Percentiles rank a stretch among this genome's conserved stretches.
phyloP scores from a whole-genome alignment of 2,329 filamentous ascomycete species.

The Juglanconis oblonga region DNA sequence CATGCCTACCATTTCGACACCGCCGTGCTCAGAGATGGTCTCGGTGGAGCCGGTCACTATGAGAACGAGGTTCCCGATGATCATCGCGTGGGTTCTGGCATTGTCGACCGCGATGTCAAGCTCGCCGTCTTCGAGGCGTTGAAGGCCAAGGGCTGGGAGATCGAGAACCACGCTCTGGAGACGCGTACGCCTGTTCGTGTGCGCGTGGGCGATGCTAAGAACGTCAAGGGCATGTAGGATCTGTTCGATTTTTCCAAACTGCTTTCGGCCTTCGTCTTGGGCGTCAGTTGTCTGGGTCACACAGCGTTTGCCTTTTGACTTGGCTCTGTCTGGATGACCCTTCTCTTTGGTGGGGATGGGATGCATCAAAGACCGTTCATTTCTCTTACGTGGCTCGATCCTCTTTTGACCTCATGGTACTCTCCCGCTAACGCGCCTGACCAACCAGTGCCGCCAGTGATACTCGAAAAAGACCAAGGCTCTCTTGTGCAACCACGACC shows the following conservation, averaged over 20 bases:
- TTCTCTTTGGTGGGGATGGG: not conserved
- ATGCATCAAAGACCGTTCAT: too few species aligned
- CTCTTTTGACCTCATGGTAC: not conserved
- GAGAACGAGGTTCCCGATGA: constrained; percentile 35
- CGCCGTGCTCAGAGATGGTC: constrained; percentile 31
- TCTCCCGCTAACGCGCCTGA: constrained; percentile 7
- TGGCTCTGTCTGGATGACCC: not conserved
- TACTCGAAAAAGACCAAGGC: constrained; percentile 10
- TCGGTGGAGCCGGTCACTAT: constrained; percentile 29
- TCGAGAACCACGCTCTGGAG: constrained; percentile 62
- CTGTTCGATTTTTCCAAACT: not conserved
- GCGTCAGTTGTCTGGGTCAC: not conserved
- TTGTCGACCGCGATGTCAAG: constrained; percentile 41
- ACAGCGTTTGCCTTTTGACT: not conserved
- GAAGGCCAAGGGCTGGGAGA: constrained; percentile 60
- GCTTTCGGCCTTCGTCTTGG: not conserved
- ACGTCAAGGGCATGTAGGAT: constrained; percentile 24
- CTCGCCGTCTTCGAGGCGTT: constrained; percentile 33
- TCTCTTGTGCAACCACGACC: constrained; percentile 2
- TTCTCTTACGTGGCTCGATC: not conserved
- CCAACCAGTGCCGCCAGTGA: constrained; percentile 1
- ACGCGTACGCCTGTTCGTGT: constrained; percentile 52
- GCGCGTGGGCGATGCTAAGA: constrained; percentile 28
- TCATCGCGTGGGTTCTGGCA: constrained; percentile 22
- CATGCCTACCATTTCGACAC: constrained; percentile 36